Evolutionary conservation across 2,329 filamentous ascomycete species (phyloP).

Genomic region (Ascochyta lentis): DNA sequence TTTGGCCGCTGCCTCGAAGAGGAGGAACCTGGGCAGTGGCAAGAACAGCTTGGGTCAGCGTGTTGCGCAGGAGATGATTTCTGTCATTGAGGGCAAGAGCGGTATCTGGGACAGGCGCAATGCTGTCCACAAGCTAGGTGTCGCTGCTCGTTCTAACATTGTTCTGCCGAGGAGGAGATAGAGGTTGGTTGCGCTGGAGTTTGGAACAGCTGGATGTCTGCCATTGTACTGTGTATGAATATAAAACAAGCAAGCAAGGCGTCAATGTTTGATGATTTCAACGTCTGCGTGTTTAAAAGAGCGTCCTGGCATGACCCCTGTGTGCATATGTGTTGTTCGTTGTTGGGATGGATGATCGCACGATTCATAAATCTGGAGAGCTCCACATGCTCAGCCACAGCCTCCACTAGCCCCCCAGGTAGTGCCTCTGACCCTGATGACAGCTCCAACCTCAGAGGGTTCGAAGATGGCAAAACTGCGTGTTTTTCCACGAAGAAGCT

Average conservation of each 20-base stretch:
- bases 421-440: conserved; percentile 6
- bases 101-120: conserved; percentile 82
- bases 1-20: conserved; percentile 80
- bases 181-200: conserved; percentile 1
- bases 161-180: conserved; percentile 44
- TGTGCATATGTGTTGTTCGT: neutral
- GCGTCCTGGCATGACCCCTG: no score
- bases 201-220: conserved; percentile 16
- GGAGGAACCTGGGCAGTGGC: conserved; percentile 74
- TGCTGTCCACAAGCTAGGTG: conserved; percentile 79
- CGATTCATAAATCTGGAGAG: conserved; percentile 8
- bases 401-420: conserved; percentile 17
- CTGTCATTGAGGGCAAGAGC: conserved; percentile 86
- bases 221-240: conserved; percentile 14
- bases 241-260: conserved; percentile 15
- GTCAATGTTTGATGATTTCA: neutral
- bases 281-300: no score
- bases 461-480: neutral
- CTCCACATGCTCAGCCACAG: conserved; percentile 33
- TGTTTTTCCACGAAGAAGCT: neutral
- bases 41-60: conserved; percentile 75
- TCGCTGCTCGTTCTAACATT: conserved; percentile 77
- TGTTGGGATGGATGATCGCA: neutral
- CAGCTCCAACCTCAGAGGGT: neutral
- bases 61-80: conserved; percentile 84